phyloP scores from a whole-genome alignment of 768 basidiomycete genomes.

The Suillus ampliporus region DNA sequence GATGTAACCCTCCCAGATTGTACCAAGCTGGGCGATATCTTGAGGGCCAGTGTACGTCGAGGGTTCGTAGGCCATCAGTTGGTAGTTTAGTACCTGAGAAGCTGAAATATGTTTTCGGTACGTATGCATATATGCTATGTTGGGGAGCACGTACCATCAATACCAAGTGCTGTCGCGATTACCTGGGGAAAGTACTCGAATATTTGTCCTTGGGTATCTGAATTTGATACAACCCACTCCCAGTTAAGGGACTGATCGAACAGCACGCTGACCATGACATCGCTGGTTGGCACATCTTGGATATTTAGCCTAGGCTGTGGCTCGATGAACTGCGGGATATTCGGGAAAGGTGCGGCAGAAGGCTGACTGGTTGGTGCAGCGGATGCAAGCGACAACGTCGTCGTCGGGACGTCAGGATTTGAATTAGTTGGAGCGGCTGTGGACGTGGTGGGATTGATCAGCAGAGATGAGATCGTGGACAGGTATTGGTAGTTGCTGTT shows the following conservation, averaged over 20 bases:
- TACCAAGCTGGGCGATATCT: constrained; percentile 61
- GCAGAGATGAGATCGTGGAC: constrained; percentile 40
- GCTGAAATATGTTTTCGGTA: constrained; percentile 40
- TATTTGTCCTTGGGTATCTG: constrained; percentile 72
- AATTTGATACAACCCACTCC: constrained; percentile 65
- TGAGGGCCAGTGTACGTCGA: constrained; percentile 50
- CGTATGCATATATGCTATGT: constrained; percentile 25
- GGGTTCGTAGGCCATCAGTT: constrained; percentile 75
- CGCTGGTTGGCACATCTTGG: constrained; percentile 41
- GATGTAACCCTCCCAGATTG: constrained; percentile 76
- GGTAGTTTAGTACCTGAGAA: constrained; percentile 51
- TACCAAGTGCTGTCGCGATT: constrained; percentile 49
- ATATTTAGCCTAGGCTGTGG: constrained; percentile 39
- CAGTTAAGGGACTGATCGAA: constrained; percentile 69
- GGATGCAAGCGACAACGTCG: constrained; percentile 33
- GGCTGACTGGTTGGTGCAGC: constrained; percentile 32
- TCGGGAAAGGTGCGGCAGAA: constrained; percentile 51
- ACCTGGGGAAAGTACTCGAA: constrained; percentile 71
- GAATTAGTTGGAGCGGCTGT: constrained; percentile 30
- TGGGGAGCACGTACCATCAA: constrained; percentile 42
- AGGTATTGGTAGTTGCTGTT: constrained; percentile 40
- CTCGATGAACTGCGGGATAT: constrained; percentile 65
- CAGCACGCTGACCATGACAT: constrained; percentile 64
- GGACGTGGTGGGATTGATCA: constrained; percentile 30
- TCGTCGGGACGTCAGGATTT: constrained; percentile 45